A percentile compares a stretch with the other conserved stretches of the same genome.
Conservation (phyloP, 2,329 filamentous ascomycete genomes). For the Diaporthe sp. region DNA sequence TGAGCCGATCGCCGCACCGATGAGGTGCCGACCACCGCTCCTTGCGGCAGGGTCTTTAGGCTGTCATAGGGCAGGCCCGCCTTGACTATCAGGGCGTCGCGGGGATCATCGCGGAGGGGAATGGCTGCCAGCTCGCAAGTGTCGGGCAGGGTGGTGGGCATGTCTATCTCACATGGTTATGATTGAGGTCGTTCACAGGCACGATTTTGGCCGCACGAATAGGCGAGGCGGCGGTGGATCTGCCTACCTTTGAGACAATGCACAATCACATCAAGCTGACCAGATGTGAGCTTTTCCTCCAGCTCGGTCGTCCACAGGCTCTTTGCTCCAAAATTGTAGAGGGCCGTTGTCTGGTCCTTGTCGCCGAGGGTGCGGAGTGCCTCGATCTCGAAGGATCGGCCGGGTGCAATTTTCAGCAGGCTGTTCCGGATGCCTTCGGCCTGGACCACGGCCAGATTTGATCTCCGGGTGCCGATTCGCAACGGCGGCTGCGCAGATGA, state of each 20-base stretch:
- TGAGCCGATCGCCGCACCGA: slow-evolving; percentile 7
- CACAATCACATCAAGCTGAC: neutral
- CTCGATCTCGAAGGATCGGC: slow-evolving; percentile 3
- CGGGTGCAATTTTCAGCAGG: slow-evolving; percentile 2
- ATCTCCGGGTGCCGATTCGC: slow-evolving; percentile 3
- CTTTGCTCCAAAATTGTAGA: slow-evolving; percentile 9
- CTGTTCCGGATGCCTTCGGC: slow-evolving; percentile 2
- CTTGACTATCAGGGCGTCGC: slow-evolving; percentile 11
- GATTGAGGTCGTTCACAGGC: neutral
- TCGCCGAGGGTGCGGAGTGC: slow-evolving; percentile 6
- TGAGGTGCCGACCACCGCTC: slow-evolving; percentile 1
- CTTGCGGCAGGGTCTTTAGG: neutral
- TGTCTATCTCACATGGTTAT: neutral
- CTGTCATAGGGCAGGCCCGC: slow-evolving; percentile 3
- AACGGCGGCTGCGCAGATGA: neutral
- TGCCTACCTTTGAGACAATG: neutral
- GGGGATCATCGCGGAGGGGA: neutral
- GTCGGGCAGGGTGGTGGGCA: neutral
- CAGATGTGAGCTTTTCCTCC: neutral
- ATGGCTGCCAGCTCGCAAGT: slow-evolving; percentile 2
- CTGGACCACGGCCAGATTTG: slow-evolving; percentile 8
- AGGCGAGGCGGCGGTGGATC: too few relatives aligned
- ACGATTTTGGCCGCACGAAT: neutral
- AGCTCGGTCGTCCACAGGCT: slow-evolving; percentile 8
- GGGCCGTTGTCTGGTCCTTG: slow-evolving; percentile 8